These are phyloP conservation scores for Trichomonascaceae sp. DNA, from an alignment of 1,139 yeast genomes.

Conservation along the genomic window DNA sequence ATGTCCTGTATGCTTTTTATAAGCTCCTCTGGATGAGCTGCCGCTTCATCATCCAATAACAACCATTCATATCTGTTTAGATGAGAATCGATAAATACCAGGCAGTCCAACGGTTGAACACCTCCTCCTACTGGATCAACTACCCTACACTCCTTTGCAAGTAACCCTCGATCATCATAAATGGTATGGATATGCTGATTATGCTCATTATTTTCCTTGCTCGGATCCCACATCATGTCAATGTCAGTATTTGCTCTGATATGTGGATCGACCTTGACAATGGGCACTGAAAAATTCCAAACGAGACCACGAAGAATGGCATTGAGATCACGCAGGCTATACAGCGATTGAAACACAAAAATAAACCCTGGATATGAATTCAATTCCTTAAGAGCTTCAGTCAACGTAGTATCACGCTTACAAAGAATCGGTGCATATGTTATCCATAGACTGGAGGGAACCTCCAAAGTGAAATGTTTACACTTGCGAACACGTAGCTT, in stretches of 20 bases:
- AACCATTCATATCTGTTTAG: slow-evolving; percentile 1
- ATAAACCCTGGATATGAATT: neutral
- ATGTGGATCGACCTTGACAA: neutral
- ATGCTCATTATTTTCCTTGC: neutral
- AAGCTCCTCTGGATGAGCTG: neutral
- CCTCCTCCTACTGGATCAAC: slow-evolving; percentile 25
- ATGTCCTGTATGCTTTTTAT: neutral
- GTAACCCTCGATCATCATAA: slow-evolving; percentile 7
- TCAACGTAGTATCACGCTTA: neutral
- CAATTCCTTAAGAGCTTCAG: neutral
- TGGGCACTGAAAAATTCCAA: neutral
- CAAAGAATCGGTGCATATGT: neutral
- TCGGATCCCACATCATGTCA: neutral
- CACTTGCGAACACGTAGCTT: neutral
- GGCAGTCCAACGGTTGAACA: slow-evolving; percentile 16
- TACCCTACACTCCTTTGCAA: slow-evolving; percentile 21
- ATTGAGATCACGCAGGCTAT: slow-evolving; percentile 4
- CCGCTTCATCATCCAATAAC: neutral
- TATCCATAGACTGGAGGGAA: neutral
- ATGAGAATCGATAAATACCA: slow-evolving; percentile 15
- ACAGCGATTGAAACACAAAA: slow-evolving; percentile 5
- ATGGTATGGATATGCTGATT: slow-evolving; percentile 1
- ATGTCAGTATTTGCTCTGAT: neutral
- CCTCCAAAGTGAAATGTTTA: neutral
- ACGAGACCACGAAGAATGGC: neutral